Percentiles rank a stretch among this genome's conserved stretches.
Conservation (phyloP, 2,329 filamentous ascomycete species). For the Sporothrix curviconia region DNA sequence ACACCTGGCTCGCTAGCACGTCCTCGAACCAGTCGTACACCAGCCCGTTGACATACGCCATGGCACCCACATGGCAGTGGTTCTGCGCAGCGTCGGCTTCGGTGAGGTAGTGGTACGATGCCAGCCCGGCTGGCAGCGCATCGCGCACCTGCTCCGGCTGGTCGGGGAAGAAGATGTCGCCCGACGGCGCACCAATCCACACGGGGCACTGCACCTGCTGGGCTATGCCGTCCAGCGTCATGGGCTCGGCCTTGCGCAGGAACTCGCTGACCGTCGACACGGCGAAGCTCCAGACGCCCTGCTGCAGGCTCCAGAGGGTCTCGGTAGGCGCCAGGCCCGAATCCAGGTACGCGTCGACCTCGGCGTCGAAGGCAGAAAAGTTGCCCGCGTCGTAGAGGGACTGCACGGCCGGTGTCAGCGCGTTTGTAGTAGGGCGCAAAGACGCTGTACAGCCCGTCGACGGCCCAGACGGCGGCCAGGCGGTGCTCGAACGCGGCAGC, state of each 20-base stretch:
- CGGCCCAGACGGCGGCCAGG: conserved; percentile 32
- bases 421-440: conserved; percentile 14
- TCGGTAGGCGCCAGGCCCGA: not conserved
- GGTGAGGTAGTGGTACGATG: conserved; percentile 19
- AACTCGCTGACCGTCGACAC: conserved; percentile 14
- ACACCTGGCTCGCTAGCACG: not conserved
- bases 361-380: conserved; percentile 4
- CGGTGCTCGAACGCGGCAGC: conserved; percentile 39
- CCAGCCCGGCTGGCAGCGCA: conserved; percentile 16
- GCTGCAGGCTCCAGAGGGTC: conserved; percentile 27
- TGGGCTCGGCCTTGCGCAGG: conserved; percentile 4
- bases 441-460: conserved; percentile 34
- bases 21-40: conserved; percentile 22
- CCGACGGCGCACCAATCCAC: conserved; percentile 10
- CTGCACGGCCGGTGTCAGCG: not conserved
- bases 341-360: not conserved
- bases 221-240: conserved; percentile 11
- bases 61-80: conserved; percentile 23
- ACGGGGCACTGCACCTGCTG: conserved; percentile 10
- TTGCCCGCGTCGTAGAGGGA: not conserved
- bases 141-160: conserved; percentile 20
- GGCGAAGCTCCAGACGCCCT: conserved; percentile 32
- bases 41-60: conserved; percentile 17
- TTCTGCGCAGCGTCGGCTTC: conserved; percentile 19
- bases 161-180: conserved; percentile 15